Percentiles rank a stretch among this genome's conserved stretches.
phyloP scores from a whole-genome alignment of 2,329 filamentous ascomycete genomes.

The Neocucurbitaria cava region DNA sequence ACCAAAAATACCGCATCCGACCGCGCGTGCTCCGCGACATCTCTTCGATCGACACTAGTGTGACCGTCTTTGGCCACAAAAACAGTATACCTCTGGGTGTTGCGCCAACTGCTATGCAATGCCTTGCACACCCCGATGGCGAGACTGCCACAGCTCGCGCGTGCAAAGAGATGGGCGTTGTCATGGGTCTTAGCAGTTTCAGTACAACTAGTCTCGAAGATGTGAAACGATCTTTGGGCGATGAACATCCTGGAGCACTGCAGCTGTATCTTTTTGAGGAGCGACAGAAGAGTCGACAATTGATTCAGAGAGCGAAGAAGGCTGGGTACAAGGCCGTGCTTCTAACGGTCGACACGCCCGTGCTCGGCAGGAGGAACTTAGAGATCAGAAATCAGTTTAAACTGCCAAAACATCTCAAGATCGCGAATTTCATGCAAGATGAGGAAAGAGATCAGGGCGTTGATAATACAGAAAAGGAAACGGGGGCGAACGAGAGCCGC shows the following conservation, averaged over 20 bases:
- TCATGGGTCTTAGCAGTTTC: constrained; percentile 48
- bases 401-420: constrained; percentile 27
- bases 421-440: constrained; percentile 28
- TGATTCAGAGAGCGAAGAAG: constrained; percentile 34
- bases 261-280: constrained; percentile 54
- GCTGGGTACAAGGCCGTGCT: constrained; percentile 35
- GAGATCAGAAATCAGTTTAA: constrained; percentile 39
- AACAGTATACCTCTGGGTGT: constrained; percentile 51
- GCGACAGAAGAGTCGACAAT: constrained; percentile 19
- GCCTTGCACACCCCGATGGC: constrained; percentile 53
- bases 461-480: not conserved
- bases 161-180: constrained; percentile 47
- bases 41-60: constrained; percentile 45
- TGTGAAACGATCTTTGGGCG: constrained; percentile 55
- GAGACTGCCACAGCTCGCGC: constrained; percentile 53
- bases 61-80: constrained; percentile 22
- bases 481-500: constrained; percentile 2
- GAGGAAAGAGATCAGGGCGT: not conserved
- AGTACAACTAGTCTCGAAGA: constrained; percentile 52
- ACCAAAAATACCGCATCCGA: constrained; percentile 40
- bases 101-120: constrained; percentile 52
- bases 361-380: constrained; percentile 27
- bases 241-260: constrained; percentile 40
- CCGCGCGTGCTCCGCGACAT: constrained; percentile 51
- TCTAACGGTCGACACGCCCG: constrained; percentile 34